phyloP scores from a whole-genome alignment of 495 filamentous ascomycete genomes.

The Penicillium turbatum region DNA sequence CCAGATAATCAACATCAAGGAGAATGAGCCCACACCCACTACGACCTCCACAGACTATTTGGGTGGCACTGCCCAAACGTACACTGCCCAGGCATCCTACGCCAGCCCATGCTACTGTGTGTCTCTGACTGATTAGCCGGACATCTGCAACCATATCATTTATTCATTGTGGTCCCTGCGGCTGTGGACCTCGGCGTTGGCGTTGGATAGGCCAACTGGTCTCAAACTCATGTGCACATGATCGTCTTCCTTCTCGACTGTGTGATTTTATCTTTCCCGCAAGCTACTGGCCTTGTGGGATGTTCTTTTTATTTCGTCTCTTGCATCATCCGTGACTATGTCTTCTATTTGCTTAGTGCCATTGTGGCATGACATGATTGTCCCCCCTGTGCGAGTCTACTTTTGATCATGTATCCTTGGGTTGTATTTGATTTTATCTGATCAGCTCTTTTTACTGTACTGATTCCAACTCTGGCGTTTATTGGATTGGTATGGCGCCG shows the following conservation, averaged over 20 bases:
- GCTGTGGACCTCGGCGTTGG: conserved; percentile 22
- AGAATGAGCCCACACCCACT: conserved; percentile 47
- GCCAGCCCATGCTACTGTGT: conserved; percentile 43
- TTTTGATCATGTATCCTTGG: conserved; percentile 8
- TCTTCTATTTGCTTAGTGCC: conserved; percentile 1
- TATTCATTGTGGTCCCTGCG: conserved; percentile 21
- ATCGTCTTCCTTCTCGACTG: conserved; percentile 20
- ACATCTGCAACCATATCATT: conserved; percentile 20
- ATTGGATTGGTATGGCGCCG: conserved; percentile 14
- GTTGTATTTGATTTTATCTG: conserved; percentile 14
- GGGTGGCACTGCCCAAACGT: conserved; percentile 31
- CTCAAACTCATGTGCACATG: conserved; percentile 29
- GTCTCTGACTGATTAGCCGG: conserved; percentile 35
- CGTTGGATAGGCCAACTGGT: conserved; percentile 19
- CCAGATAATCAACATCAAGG: conserved; percentile 55
- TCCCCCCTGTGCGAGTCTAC: conserved; percentile 5
- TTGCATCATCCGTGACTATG: conserved; percentile 6
- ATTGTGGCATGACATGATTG: conserved; percentile 15
- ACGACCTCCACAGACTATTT: conserved; percentile 29
- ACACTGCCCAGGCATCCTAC: conserved; percentile 39
- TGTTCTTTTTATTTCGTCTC: conserved; percentile 2
- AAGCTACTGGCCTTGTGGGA: conserved; percentile 6
- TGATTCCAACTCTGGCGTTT: conserved; percentile 15
- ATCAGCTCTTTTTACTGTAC: conserved; percentile 5
- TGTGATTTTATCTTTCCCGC: conserved; percentile 20